Base-by-base conservation (phyloP, 2,329 filamentous ascomycete species). In the Trichoderma sp. region DNA sequence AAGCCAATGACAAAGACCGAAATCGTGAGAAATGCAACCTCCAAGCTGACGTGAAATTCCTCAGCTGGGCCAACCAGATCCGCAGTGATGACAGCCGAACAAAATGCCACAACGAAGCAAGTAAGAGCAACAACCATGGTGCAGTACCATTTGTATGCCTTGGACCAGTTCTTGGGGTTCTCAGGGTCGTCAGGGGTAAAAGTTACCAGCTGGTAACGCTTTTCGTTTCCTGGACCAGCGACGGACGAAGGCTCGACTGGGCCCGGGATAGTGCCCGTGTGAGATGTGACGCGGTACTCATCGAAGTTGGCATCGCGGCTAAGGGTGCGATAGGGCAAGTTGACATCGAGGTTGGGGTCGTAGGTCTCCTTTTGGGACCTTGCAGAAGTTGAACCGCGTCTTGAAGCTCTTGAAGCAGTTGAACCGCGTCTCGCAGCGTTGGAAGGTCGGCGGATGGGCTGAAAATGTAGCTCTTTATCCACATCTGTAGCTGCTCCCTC, bases 141-240 rank as follows among this genome's bases (percentile, higher is more conserved):
- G 78, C 89, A 91, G 77, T 91, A 93, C 93, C 93, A 95, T 81
- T 95, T 96, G 80, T 84, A 91, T 1, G 82, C 84, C 80, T 93
- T 94, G 71, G 87, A 89, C 92, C 92, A 96, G 80, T 95, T 96
- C 85, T 95, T 95, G 0, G 93, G 93, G 77, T 95, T 95, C 74
- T 91, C 92, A 0, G 88, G 87, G 78, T 96, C 93, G 72, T 90
- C 83, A 3, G 90, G 86, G 4, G 85, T 87, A 78, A 96, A 97
- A 0, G 84, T 84, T 62, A 91, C 87, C 4, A 92, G 88, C 74
- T 83, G 82, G 79, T 87, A 87, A 26, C 77, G 75, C 7, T 77
- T 76, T 64, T 79, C 77, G 17, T 47, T 62, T 15, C 71, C 3
- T 28, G 32, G 3, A 71, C 73, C 57, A 74, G 76, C 75, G 13